Evolutionary conservation across 306 rosid genomes (phyloP).

Genomic region (Herpetospermum pedunculosum): DNA sequence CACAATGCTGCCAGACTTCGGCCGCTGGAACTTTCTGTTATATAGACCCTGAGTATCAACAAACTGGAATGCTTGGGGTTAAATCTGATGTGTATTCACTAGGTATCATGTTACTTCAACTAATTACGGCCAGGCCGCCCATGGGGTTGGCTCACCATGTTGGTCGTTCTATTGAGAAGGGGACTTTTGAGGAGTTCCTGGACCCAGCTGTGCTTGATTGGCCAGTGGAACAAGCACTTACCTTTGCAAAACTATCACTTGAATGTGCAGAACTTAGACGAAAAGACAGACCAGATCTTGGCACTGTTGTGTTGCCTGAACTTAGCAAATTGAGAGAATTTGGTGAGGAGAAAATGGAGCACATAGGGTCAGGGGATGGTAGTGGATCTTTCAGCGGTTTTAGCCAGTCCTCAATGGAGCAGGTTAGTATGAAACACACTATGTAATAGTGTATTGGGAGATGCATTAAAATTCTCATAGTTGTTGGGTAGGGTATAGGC

Average conservation of each 20-base stretch:
- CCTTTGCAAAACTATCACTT: slow-evolving; percentile 45
- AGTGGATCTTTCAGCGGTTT: slow-evolving; percentile 12
- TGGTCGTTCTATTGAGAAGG: slow-evolving; percentile 35
- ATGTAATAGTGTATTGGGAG: neutral
- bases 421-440: slow-evolving; percentile 22
- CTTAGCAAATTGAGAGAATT: slow-evolving; percentile 46
- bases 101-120: slow-evolving; percentile 65
- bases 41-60: slow-evolving; percentile 96
- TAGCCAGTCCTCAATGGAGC: slow-evolving; percentile 25
- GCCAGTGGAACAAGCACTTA: slow-evolving; percentile 48
- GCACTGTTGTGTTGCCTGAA: slow-evolving; percentile 33
- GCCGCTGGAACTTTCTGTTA: slow-evolving; percentile 95
- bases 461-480: neutral
- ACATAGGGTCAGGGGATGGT: neutral
- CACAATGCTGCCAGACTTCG: slow-evolving; percentile 66
- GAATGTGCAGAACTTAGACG: slow-evolving; percentile 76
- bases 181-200: slow-evolving; percentile 30
- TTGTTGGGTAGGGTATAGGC: neutral
- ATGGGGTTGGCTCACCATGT: slow-evolving; percentile 71
- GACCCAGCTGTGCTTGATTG: slow-evolving; percentile 64
- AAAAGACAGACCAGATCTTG: slow-evolving; percentile 88
- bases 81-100: slow-evolving; percentile 89
- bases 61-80: slow-evolving; percentile 87
- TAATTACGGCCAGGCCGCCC: slow-evolving; percentile 57
- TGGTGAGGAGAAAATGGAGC: slow-evolving; percentile 34